Evolutionary conservation across 1,139 yeast genomes (phyloP), one percentile per base, ranked within the genome.

Genomic region (Kluyveromyces sp.): DNA sequence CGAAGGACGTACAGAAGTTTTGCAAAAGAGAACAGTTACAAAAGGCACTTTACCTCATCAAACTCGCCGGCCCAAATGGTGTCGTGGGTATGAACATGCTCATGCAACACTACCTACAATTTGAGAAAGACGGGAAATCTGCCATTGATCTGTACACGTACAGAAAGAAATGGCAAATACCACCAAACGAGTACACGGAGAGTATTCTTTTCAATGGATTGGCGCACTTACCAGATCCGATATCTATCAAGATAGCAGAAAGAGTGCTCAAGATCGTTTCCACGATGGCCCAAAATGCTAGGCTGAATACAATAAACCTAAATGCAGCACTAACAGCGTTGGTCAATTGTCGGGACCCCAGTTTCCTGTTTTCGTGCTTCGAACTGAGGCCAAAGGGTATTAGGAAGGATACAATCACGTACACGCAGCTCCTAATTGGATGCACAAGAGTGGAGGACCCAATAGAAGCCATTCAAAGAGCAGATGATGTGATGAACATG

Each of bases 51-150:
- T 68, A 69, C 47, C 60, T 81, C 19, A 71, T 77, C 4, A 68
- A 70, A 40, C 49, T 80, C 22, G 79, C 84, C 0, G 66, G 71
- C 22, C 52, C 51, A 4, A 66, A 69, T 28, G 85, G 85, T 8
- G 56, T 69, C 0, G 84, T 78, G 25, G 84, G 77, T 0, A 73
- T 78, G 77, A 83, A 83, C 49, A 68, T 73, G 13, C 69, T 83
- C 1, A 59, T 77, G 55, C 70, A 73, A 48, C 72, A 76, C 67
- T 65, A 71, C 30, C 60, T 80, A 11, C 61, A 63, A 6, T 60
- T 65, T 6, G 69, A 67, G 3, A 49, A 65, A 11, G 63, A 57
- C 29, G 56, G 68, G 2, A 71, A 71, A 34, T 64, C 71, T 3
- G 83, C 82, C 0, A 49, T 80, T 36, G 74, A 73, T 39, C 50